These are phyloP conservation scores for Talaromyces adpressus DNA, from an alignment of 495 filamentous ascomycete species.

Conservation along the genomic window DNA sequence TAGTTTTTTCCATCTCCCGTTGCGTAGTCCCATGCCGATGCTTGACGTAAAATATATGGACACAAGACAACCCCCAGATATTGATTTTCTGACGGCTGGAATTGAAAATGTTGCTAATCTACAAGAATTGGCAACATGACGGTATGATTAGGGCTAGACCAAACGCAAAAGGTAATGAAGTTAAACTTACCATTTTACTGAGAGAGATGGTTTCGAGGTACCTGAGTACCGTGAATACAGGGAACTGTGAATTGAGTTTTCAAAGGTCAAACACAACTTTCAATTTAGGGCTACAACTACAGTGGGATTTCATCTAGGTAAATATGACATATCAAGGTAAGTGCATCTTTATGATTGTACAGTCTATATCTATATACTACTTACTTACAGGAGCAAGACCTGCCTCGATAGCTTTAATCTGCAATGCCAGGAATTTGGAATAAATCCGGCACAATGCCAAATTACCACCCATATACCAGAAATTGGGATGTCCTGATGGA, in stretches of 20 bases:
- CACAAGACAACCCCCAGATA: no score
- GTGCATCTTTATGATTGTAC: background rate
- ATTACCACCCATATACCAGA: constrained; percentile 85
- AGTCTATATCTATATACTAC: background rate
- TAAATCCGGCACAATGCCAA: constrained; percentile 67
- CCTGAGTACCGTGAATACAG: background rate
- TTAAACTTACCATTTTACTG: background rate
- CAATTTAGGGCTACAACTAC: background rate
- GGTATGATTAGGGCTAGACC: background rate
- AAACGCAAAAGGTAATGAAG: background rate
- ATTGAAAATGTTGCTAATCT: no score
- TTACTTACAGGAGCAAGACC: constrained; percentile 22
- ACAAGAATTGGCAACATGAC: background rate
- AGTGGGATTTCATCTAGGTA: background rate
- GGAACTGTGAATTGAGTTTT: no score
- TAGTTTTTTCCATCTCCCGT: background rate
- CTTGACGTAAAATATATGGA: no score
- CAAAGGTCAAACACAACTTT: no score
- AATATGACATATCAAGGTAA: background rate
- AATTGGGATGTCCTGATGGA: constrained; percentile 60
- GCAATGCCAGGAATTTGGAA: constrained; percentile 64
- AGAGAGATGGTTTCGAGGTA: background rate
- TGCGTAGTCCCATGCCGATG: no score
- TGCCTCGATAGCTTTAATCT: constrained; percentile 63
- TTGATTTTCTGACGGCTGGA: no score